Evolutionary conservation across 768 basidiomycete genomes (phyloP), one percentile per base, ranked within the genome.

Genomic region (Zangia roseola): DNA sequence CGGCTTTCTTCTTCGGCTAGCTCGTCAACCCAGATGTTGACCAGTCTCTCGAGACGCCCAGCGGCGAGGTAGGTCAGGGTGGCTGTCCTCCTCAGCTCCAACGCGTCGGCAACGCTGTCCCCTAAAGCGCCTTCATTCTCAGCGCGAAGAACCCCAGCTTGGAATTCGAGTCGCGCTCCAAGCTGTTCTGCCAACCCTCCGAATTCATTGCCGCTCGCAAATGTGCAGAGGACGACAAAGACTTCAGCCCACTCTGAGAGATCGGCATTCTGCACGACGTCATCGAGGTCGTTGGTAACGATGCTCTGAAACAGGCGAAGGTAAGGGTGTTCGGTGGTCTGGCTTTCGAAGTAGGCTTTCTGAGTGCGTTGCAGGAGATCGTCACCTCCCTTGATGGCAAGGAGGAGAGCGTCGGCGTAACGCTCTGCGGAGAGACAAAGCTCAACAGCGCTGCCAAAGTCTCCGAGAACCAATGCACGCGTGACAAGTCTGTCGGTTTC

Each of bases 181-280:
- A 99, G 83, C 65, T 94, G 91, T 68, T 97, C 94, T 1, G 88
- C 86, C 7, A 99, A 77, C n/a, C 80, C 75, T 10, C 85, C 71
- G 60, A 97, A 98, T 61, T 97, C 93, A 16, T 91, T 87, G 49
- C 80, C 71, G 43, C 72, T 79, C 1, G 94, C 92, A 69, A 94
- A 99, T 0, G 95, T 97, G 73, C 94, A 97, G 10, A 97, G 67
- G 12, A 99, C 91, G 31, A 95, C 94, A 57, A 98, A 97, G 44
- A 94, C 91, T 68, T 97, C 95, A 50, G 87, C 83, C 95, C 95
- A 98, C 65, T 99, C 94, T 35, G 82, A 75, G 43, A 98, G 66
- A 57, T 98, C 94, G 20, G 94, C 95, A 59, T 97, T 97, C 67
- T 97, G 94, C 9, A 97, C 94, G 43, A 98, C 84, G 65, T 97